Percentiles rank a stretch among this genome's conserved stretches.
Conservation (phyloP, 2,329 filamentous ascomycete genomes). For the Talaromyces marneffei region DNA sequence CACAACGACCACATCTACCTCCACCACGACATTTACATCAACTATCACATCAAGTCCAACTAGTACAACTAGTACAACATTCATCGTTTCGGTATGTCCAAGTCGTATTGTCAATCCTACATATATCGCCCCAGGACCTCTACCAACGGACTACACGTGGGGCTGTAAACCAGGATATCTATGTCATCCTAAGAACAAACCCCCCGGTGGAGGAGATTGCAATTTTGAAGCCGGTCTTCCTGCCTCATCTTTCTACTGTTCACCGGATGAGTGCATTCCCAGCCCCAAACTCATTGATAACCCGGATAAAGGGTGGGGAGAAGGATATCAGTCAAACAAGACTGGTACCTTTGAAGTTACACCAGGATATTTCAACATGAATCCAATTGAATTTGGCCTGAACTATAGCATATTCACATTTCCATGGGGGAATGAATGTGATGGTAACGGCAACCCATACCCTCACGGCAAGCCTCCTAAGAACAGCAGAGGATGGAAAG, state of each 20-base stretch:
- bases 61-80: not conserved
- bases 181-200: slow-evolving; percentile 33
- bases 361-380: slow-evolving; percentile 59
- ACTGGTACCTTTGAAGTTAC: slow-evolving; percentile 47
- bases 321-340: slow-evolving; percentile 19
- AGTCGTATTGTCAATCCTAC: slow-evolving; percentile 26
- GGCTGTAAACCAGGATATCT: slow-evolving; percentile 42
- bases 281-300: slow-evolving; percentile 23
- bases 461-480: not conserved
- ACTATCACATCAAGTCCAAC: not conserved
- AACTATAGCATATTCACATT: slow-evolving; percentile 54
- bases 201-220: slow-evolving; percentile 25
- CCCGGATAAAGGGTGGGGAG: slow-evolving; percentile 22
- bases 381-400: slow-evolving; percentile 57
- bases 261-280: slow-evolving; percentile 36
- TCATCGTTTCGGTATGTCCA: slow-evolving; percentile 23
- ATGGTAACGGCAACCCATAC: not conserved
- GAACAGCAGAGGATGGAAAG: not conserved
- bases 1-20: not conserved
- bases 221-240: slow-evolving; percentile 39
- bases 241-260: slow-evolving; percentile 33
- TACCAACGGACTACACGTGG: slow-evolving; percentile 33
- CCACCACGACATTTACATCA: not conserved
- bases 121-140: slow-evolving; percentile 22
- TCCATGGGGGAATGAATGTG: not conserved